Percentiles rank a stretch among this genome's conserved stretches.
These are phyloP conservation scores for Silene latifolia DNA, from an alignment of 148 eudicot species.

Conservation along the genomic window DNA sequence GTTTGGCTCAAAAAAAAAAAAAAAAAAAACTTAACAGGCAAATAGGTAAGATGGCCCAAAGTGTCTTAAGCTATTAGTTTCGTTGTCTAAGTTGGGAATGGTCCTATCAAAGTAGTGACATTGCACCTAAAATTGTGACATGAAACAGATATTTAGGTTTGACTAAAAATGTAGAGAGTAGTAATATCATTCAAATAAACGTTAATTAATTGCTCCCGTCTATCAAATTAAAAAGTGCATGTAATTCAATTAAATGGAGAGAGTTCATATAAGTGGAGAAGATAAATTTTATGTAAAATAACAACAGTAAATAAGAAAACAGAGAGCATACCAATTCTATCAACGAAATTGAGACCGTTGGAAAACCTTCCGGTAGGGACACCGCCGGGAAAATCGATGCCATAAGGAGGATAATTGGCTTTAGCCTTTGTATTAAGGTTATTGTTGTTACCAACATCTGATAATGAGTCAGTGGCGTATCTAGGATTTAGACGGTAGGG, in stretches of 20 bases:
- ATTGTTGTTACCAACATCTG: constrained; percentile 56
- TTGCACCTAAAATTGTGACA: neutral
- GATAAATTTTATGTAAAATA: neutral
- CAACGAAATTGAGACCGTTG: constrained; percentile 48
- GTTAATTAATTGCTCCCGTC: no score
- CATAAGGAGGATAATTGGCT: constrained; percentile 53
- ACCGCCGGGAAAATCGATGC: constrained; percentile 45
- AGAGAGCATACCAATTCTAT: constrained; percentile 36
- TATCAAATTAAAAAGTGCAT: neutral
- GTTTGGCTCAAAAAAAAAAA: no score
- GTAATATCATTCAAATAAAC: no score
- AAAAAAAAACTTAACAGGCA: no score
- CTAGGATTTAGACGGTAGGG: no score
- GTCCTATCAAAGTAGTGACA: neutral
- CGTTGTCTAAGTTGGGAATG: neutral
- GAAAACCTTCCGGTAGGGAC: constrained; percentile 45
- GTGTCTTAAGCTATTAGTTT: no score
- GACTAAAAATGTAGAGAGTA: no score
- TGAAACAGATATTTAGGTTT: no score
- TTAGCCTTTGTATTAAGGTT: constrained; percentile 32
- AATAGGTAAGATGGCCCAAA: neutral
- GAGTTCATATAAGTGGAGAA: no score
- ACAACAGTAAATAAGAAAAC: neutral
- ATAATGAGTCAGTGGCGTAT: constrained; percentile 58
- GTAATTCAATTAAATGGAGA: neutral